These are phyloP conservation scores for Wickerhamomyces mucosus DNA, from an alignment of 805 yeast genomes.

Conservation along the genomic window DNA sequence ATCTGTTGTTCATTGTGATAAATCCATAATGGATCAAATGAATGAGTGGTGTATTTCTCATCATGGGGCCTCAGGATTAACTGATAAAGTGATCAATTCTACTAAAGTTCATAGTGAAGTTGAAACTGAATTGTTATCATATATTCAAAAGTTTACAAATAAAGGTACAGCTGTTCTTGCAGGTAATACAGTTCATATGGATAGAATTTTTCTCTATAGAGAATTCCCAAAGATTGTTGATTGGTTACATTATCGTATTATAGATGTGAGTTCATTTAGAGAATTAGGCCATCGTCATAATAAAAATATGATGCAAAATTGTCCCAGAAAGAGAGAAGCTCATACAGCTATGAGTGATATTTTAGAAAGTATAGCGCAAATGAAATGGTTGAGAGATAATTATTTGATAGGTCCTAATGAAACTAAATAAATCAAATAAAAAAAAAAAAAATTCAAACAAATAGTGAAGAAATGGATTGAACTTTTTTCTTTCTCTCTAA, in stretches of 20 bases:
- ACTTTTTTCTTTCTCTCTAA: no score
- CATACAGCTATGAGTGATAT: constrained; percentile 92
- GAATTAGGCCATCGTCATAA: constrained; percentile 78
- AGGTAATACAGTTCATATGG: constrained; percentile 92
- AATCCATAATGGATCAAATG: constrained; percentile 59
- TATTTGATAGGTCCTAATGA: constrained; percentile 38
- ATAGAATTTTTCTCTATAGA: constrained; percentile 68
- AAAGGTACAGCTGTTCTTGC: constrained; percentile 62
- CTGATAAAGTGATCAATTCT: constrained; percentile 54
- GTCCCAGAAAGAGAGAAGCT: constrained; percentile 54
- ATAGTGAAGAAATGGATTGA: no score
- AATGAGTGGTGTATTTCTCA: constrained; percentile 80
- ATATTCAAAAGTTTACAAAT: constrained; percentile 47
- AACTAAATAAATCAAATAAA: no score
- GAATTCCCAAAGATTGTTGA: constrained; percentile 64
- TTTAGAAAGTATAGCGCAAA: constrained; percentile 76
- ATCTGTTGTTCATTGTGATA: constrained; percentile 64
- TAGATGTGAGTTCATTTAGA: constrained; percentile 83
- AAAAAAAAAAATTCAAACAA: no score
- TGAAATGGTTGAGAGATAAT: constrained; percentile 65
- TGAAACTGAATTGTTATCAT: constrained; percentile 52
- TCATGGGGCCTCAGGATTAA: constrained; percentile 67
- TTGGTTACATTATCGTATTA: constrained; percentile 60
- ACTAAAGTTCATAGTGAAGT: constrained; percentile 48
- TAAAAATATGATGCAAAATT: constrained; percentile 42